Evolutionary conservation across 2,329 filamentous ascomycete species (phyloP).

Genomic region (Pyrenophora tritici-repentis): DNA sequence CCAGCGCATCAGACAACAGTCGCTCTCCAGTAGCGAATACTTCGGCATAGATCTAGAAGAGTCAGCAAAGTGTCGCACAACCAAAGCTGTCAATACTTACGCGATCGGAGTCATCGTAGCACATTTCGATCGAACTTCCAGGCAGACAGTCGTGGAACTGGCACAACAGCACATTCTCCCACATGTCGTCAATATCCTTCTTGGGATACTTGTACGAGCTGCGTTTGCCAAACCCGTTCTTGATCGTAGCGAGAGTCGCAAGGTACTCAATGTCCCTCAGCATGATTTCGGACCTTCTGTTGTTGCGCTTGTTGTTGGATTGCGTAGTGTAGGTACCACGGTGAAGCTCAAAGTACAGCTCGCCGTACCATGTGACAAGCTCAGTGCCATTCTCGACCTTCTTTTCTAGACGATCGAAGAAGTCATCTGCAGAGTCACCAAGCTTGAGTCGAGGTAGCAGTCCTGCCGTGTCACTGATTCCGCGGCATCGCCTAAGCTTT

Average conservation of each 20-base stretch:
- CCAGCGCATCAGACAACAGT: conserved; percentile 71
- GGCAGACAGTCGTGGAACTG: conserved; percentile 98
- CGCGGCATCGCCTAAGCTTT: conserved; percentile 89
- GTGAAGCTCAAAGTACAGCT: conserved; percentile 97
- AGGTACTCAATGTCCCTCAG: conserved; percentile 87
- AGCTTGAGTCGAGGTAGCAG: conserved; percentile 85
- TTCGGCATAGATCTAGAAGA: conserved; percentile 69
- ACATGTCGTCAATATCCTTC: conserved; percentile 91
- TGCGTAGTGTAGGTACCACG: conserved; percentile 97
- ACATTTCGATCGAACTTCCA: conserved; percentile 96
- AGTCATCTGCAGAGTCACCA: conserved; percentile 89
- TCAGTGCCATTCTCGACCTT: conserved; percentile 70
- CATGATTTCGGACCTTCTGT: conserved; percentile 81
- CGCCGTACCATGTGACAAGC: conserved; percentile 95
- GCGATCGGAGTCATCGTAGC: conserved; percentile 92
- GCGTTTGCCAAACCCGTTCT: conserved; percentile 56
- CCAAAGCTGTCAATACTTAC: conserved; percentile 29
- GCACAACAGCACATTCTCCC: conserved; percentile 88
- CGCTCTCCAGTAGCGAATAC: conserved; percentile 78
- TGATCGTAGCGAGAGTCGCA: conserved; percentile 81
- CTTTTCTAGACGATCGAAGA: conserved; percentile 83
- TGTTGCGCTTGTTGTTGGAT: conserved; percentile 95
- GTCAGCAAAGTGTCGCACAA: conserved; percentile 23
- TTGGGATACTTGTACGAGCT: conserved; percentile 84
- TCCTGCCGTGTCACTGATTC: conserved; percentile 85